Base-by-base conservation (phyloP, 164 flowering plant species). In the Taxillus chinensis region DNA sequence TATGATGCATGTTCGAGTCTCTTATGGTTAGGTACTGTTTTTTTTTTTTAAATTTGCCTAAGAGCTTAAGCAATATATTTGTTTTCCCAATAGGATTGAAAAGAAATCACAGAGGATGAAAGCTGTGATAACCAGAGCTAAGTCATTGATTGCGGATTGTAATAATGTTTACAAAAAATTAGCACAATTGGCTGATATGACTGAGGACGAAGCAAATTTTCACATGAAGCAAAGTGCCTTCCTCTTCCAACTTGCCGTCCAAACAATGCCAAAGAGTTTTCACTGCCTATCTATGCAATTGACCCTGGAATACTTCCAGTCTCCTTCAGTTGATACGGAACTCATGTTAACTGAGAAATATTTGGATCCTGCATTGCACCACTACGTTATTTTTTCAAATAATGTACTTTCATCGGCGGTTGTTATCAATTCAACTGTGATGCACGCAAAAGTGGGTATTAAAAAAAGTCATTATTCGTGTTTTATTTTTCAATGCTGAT, bases 211-310 rank as follows among this genome's bases (percentile, higher is more conserved):
- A 75, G 89, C 91, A n/a, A 78, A 78, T 63, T 95, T 91, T 65
- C 97, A 95, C 80, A 86, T 75, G 89, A 91, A 80, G 77, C 99
- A 91, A 71, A 91, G 97, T 79, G 92, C 95, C 64, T 95, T 83
- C 76, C 89, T 95, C 52, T 87, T 83, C 76, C 85, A 89, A 69
- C 88, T 95, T 64, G 86, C 86, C 16, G 90, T 87, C 50, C 95
- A 87, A 73, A 95, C 99, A 50, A 82, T 82, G 80, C 96, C 99
- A 27, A 95, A 95, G 73, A 86, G 96, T 73, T 86, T 75, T 15
- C 99, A 95, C 76, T 95, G 99, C 68, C 75, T 95, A 46, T 84
- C 93, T 15, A 87, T 91, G 96, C 79, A 86, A 71, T 74, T 95
- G 64, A 87, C 96, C 27, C 86, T 87, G 41, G 99, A 95, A 74